These are phyloP conservation scores for Exophiala sp. DNA, from an alignment of 2,329 filamentous ascomycete species.

Conservation along the genomic window DNA sequence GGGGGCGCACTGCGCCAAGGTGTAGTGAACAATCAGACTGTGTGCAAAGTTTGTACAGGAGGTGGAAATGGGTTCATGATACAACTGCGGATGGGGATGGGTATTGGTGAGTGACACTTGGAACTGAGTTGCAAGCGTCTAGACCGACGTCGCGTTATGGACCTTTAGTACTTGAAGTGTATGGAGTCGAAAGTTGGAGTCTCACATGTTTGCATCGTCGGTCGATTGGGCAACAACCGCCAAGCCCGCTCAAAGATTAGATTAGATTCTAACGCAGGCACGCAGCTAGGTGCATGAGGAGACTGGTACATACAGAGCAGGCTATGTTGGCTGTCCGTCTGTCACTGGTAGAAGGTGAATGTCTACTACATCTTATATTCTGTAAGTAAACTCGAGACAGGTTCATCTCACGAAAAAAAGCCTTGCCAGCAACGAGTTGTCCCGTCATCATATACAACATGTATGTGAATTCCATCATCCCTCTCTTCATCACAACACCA, in stretches of 20 bases:
- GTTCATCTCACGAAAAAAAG: neutral
- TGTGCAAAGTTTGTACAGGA: neutral
- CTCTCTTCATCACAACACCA: neutral
- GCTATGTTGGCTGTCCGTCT: no score
- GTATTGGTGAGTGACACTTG: neutral
- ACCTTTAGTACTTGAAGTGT: neutral
- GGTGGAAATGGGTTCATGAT: neutral
- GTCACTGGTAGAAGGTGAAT: no score
- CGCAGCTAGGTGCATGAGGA: no score
- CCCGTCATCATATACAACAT: neutral
- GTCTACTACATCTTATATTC: neutral
- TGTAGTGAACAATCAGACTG: neutral
- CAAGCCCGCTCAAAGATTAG: conserved; percentile 1
- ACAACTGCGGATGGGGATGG: neutral
- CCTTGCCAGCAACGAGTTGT: neutral
- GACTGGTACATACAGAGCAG: no score
- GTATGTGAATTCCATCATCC: neutral
- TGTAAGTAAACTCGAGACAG: neutral
- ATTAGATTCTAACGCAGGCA: conserved; percentile 1
- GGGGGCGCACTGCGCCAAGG: neutral
- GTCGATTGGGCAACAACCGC: conserved; percentile 1
- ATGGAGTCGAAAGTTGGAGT: neutral
- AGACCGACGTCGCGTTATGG: neutral
- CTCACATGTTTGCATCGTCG: conserved; percentile 2
- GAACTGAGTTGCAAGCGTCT: neutral